Evolutionary conservation across 164 flowering plant species (phyloP).

Genomic region (Cinnamomum chago): DNA sequence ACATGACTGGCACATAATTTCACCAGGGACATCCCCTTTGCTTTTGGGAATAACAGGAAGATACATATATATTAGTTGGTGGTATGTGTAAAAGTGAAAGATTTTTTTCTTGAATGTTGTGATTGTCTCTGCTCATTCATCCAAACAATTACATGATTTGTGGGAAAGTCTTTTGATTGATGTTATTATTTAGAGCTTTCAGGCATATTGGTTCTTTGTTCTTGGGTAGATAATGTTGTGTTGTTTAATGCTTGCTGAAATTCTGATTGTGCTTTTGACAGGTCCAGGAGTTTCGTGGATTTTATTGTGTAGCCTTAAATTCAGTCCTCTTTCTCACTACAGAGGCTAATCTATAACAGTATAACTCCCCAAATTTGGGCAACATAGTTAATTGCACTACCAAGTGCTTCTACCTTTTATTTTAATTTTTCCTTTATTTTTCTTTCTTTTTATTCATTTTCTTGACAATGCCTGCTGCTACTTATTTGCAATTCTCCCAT

Average conservation of each 20-base stretch:
- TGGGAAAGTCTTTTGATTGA: not conserved
- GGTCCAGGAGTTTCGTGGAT: slow-evolving; percentile 7
- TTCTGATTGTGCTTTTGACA: slow-evolving; percentile 5
- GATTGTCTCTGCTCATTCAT: not conserved
- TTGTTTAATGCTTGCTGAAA: not conserved
- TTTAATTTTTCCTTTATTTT: no score
- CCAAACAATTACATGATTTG: not conserved
- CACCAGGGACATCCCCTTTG: not conserved
- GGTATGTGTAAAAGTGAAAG: not conserved
- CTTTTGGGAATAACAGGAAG: not conserved
- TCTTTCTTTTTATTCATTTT: not conserved
- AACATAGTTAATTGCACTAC: slow-evolving; percentile 14
- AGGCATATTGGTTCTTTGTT: not conserved
- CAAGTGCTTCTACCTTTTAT: not conserved
- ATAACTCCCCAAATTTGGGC: not conserved
- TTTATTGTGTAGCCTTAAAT: not conserved
- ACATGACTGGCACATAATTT: not conserved
- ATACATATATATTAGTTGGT: not conserved
- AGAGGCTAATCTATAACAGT: not conserved
- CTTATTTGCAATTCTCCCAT: slow-evolving; percentile 49
- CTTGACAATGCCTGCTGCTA: slow-evolving; percentile 39
- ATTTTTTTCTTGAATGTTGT: not conserved
- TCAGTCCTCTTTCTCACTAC: not conserved
- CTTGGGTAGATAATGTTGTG: not conserved
- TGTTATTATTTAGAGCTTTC: not conserved